Base-by-base conservation (phyloP, 2,329 filamentous ascomycete species). In the Colletotrichum higginsianum region DNA sequence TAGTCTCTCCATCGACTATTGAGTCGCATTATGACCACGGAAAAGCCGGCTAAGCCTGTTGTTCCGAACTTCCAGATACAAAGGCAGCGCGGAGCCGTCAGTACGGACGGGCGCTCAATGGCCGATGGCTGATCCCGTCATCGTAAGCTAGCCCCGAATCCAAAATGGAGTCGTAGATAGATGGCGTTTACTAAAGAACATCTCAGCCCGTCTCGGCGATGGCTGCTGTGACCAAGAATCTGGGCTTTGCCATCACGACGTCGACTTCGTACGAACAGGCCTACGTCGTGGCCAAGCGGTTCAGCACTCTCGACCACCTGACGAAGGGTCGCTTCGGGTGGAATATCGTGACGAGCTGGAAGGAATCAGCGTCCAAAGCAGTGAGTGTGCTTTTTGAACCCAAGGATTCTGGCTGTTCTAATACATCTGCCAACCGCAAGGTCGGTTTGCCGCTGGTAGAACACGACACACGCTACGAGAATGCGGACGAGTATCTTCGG, bases 191-290 rank as follows among this genome's bases (percentile, higher is more conserved):
- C 40, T 46, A 3, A 64, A 21, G 18, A 47, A 47, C 2, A 4
- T 35, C 9, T 21, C 0, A 64, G 66, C 66, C 66, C 11, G 75
- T 86, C 80, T 18, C 58, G n/a, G 42, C 90, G 26, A 92, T 92
- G 90, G 90, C 90, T 3, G 89, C 90, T 0, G 90, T 91, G 46
- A 92, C 90, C 0, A 91, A 90, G 79, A 89, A 90, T 62, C 80
- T 92, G 4, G 83, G 85, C 0, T 92, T 92, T 74, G 90, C 86
- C 1, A 89, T 92, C 71, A 92, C 90, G 0, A 87, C 88, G 0
- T 90, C 88, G 0, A 91, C 89, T 3, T 88, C 88, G 0, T 92
- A 90, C 70, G 89, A 91, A 73, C 87, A 88, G 0, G 89, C 90
- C 0, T 92, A 90, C 71, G 79, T 91, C 1, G 80, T 92, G 1